Evolutionary conservation across 257 asterid genomes (phyloP), one percentile per base, ranked within the genome.

Genomic region (Fraxinus cuspidata): DNA sequence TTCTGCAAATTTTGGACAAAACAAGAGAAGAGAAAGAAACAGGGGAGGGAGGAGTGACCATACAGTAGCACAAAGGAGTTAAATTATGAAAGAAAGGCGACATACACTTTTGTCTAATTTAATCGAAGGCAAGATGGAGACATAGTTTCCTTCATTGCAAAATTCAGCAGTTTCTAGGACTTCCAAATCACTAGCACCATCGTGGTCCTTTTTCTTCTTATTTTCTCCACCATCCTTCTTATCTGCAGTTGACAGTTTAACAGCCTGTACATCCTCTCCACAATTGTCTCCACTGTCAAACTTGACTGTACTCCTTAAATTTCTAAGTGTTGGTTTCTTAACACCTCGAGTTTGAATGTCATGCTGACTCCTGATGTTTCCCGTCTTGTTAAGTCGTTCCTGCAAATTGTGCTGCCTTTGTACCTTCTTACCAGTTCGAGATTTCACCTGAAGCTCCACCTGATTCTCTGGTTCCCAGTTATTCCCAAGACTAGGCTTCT

Each of bases 161-260:
- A 77, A 81, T 11, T 42, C 1, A 38, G n/a, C 15, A 25, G 73
- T 25, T 8, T 83, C 89, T 12, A 85, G 18, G 64, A 82, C 71
- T 78, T 85, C 80, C 58, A 82, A 72, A 42, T 83, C 87, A 42
- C 85, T 71, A 18, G 64, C 70, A 68, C 32, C 70, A 32, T 18
- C 86, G 25, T 78, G 78, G 7, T 78, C 60, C 60, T 47, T 58
- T 49, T 34, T 56, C 16, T 1, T 56, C 21, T 47, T 19, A 40
- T 25, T 21, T 74, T 83, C 40, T 60, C 37, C 80, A 64, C 12
- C 56, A 9, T 1, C 47, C 76, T 23, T 1, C 35, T 71, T 75
- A 38, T 76, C 78, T 37, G 53, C 83, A 9, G 79, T 34, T 15
- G 1, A 44, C 51, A 44, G 4, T 12, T 44, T 44, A 12, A 13